These are phyloP conservation scores for Verticillium albo-atrum DNA, from an alignment of 2,329 filamentous ascomycete genomes.

Conservation along the genomic window DNA sequence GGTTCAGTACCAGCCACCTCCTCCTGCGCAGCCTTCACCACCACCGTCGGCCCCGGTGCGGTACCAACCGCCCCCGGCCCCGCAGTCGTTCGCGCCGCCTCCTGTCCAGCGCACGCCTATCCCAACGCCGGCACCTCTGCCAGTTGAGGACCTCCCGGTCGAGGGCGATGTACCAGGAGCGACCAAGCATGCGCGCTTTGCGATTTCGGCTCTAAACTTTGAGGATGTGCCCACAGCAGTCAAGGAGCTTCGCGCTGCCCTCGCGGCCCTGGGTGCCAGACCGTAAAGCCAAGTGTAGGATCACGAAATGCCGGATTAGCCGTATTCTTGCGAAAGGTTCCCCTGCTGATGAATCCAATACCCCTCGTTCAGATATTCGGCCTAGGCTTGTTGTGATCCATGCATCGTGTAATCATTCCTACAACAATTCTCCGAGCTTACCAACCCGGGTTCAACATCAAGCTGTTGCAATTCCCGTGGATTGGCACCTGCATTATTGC, in stretches of 20 bases:
- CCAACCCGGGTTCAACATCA: too few species aligned
- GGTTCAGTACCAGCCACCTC: slow-evolving; percentile 13
- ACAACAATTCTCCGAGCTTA: too few species aligned
- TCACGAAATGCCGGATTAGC: background rate
- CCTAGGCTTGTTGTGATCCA: background rate
- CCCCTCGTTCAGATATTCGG: background rate
- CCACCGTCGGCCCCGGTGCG: slow-evolving; percentile 7
- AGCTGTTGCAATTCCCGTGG: too few species aligned
- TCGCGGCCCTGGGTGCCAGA: slow-evolving; percentile 62
- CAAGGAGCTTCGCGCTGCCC: slow-evolving; percentile 72
- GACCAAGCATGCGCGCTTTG: slow-evolving; percentile 96
- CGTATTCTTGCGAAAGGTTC: background rate
- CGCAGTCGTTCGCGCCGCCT: slow-evolving; percentile 5
- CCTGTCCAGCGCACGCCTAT: slow-evolving; percentile 11
- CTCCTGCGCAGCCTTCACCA: slow-evolving; percentile 1
- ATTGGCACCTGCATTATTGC: too few species aligned
- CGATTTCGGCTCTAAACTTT: slow-evolving; percentile 93
- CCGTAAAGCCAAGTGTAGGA: background rate
- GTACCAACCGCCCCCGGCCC: background rate
- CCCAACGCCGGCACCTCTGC: slow-evolving; percentile 6
- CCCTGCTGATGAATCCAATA: background rate
- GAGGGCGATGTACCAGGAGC: slow-evolving; percentile 66
- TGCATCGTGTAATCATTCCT: too few species aligned
- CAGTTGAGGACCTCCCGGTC: slow-evolving; percentile 14
- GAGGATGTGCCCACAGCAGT: slow-evolving; percentile 91